Evolutionary conservation across 768 basidiomycete genomes (phyloP), one percentile per base, ranked within the genome.

Genomic region (Rhizopogon sp.): DNA sequence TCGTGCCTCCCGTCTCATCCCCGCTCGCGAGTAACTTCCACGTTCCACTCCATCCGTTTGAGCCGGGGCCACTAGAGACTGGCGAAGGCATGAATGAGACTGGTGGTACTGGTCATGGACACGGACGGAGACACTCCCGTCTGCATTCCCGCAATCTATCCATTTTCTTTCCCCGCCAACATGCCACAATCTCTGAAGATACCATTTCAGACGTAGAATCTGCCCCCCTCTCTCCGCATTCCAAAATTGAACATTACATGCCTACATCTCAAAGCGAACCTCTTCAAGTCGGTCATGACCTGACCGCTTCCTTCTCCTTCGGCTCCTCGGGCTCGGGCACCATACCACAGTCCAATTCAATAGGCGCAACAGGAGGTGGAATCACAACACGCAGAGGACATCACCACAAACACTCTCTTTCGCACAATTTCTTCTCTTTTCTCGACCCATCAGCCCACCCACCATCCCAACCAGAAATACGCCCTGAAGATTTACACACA

Each of bases 391-490:
- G 62, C 65, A 66, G 88, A 40, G 91, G 90, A 0, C 91, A 93
- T 64, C 88, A 97, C 70, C 94, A 96, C 64, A 93, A 93, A 69
- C 94, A 96, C 69, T 96, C 93, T 0, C 70, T 94, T 10, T 96
- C 93, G 0, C 93, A 97, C 67, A 93, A 91, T 63, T 94, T 97
- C 71, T 96, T 96, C 72, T 93, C 93, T 0, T 97, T 97, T 66
- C 85, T 98, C 42, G 93, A 95, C 61, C 93, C 93, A 83, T 7
- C 60, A 56, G 43, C 41, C 17, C 9, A 52, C 25, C 42, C 9
- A 39, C 40, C 2, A 35, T 58, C 13, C 39, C 56, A 28, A 49
- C 57, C n/a, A 28, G 61, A 60, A 46, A 47, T 58, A 59, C 57
- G 45, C 43, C 14, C 56, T 58, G 52, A 69, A n/a, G 73, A 78